A percentile compares a stretch with the other conserved stretches of the same genome.
These are phyloP conservation scores for Colletotrichum viniferum DNA, from an alignment of 2,329 filamentous ascomycete genomes.

Conservation along the genomic window DNA sequence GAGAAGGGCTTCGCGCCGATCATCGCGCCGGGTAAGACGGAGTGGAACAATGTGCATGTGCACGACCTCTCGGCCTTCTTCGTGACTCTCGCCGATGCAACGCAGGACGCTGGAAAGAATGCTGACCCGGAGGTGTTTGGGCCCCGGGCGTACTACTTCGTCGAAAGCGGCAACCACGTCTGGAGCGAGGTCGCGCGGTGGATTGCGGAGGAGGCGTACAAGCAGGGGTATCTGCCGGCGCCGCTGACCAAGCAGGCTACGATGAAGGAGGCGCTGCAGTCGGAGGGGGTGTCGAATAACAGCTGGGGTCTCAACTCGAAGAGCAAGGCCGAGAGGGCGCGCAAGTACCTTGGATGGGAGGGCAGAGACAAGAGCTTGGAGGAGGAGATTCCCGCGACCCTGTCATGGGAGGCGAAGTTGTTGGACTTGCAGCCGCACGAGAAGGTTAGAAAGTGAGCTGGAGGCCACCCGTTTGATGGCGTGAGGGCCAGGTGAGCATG, in stretches of 20 bases:
- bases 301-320: conserved; percentile 48
- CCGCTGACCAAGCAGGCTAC: conserved; percentile 30
- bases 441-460: conserved; percentile 14
- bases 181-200: conserved; percentile 65
- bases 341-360: conserved; percentile 51
- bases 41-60: conserved; percentile 60
- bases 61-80: conserved; percentile 51
- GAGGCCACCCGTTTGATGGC: not conserved
- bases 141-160: conserved; percentile 68
- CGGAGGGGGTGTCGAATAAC: conserved; percentile 26
- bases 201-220: conserved; percentile 61
- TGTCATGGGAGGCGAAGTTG: conserved; percentile 42
- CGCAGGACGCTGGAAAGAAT: conserved; percentile 59
- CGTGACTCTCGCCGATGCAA: conserved; percentile 49
- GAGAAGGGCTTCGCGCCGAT: conserved; percentile 47
- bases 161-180: conserved; percentile 63
- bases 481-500: not conserved
- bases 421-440: conserved; percentile 36
- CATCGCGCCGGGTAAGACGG: conserved; percentile 45
- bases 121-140: conserved; percentile 68
- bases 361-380: conserved; percentile 38
- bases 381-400: conserved; percentile 41
- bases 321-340: conserved; percentile 45
- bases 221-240: conserved; percentile 34
- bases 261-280: conserved; percentile 30